Evolutionary conservation across 306 rosid species (phyloP).

Genomic region (Erythrophleum fordii): DNA sequence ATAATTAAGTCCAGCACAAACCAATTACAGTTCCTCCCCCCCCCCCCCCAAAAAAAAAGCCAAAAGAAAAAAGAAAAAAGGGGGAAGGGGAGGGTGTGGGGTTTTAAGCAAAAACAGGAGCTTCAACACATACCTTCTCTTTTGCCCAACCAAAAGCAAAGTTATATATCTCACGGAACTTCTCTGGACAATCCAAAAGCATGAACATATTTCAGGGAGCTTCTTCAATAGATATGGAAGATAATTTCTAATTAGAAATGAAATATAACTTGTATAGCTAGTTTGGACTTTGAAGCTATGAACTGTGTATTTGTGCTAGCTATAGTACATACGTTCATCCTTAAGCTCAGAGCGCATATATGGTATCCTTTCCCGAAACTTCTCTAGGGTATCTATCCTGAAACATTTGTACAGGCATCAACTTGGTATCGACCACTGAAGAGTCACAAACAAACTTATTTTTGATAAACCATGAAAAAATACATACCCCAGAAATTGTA

Average conservation of each 20-base stretch:
- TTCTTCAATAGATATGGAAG: constrained; percentile 29
- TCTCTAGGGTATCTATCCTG: constrained; percentile 96
- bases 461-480: background rate
- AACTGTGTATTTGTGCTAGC: constrained; percentile 4
- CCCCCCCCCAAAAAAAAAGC: no score
- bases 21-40: background rate
- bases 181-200: constrained; percentile 67
- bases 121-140: constrained; percentile 74
- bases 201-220: constrained; percentile 40
- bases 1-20: constrained; percentile 15
- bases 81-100: background rate
- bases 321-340: constrained; percentile 79
- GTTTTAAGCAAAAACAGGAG: constrained; percentile 2
- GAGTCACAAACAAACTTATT: constrained; percentile 12
- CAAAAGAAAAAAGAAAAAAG: no score
- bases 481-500: constrained; percentile 91
- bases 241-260: constrained; percentile 11
- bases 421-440: background rate
- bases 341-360: constrained; percentile 91
- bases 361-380: constrained; percentile 89
- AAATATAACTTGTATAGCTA: constrained; percentile 31
- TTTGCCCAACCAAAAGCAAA: constrained; percentile 99
- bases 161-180: constrained; percentile 94
- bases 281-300: constrained; percentile 8
- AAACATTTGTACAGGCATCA: constrained; percentile 43